Base-by-base conservation (phyloP, 176 grass and related monocot genomes). In the Zizania latifolia region DNA sequence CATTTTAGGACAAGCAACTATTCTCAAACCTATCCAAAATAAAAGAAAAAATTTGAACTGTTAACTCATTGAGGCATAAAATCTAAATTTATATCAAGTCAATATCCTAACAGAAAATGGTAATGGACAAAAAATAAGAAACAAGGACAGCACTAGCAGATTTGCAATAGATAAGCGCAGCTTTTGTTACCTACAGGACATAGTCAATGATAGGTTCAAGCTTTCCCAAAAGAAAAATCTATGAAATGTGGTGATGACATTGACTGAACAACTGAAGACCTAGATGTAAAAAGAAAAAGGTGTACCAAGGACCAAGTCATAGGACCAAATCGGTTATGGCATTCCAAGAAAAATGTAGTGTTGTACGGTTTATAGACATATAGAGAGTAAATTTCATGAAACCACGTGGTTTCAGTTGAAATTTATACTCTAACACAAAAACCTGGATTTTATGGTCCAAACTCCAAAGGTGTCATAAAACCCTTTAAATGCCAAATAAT, bases 1-100 rank as follows among this genome's bases (percentile, higher is more conserved):
- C 94, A 98, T 98, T 75, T 61, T 83, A 46, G 54, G 3, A 19
- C 2, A 51, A 34, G 19, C 34, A 68, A 58, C 2, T 78, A 23
- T 61, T 40, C 19, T 5, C 36, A 48, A 81, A 73, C 43, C 67
- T 41, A 78, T 26, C 4, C 28, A 4, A 1, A 13, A 17, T 38
- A 24, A 48, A 28, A 15, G n/a, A n/a, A n/a, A n/a, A n/a, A n/a
- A n/a, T n/a, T n/a, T n/a, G 24, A 72, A 50, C 0, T 6, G 62
- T 78, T 62, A 74, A 26, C 35, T 27, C 8, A 3, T 30, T 19
- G 10, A 26, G 53, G n/a, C 1, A 58, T 26, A 29, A 22, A n/a
- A 55, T 22, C n/a, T 0, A 5, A 69, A 58, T 22, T 37, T 8
- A 38, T 26, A 63, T 58, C 33, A 56, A 41, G 35, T 48, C 8